Conservation (phyloP, 805 yeast genomes). For the Pichia cabralensis region DNA sequence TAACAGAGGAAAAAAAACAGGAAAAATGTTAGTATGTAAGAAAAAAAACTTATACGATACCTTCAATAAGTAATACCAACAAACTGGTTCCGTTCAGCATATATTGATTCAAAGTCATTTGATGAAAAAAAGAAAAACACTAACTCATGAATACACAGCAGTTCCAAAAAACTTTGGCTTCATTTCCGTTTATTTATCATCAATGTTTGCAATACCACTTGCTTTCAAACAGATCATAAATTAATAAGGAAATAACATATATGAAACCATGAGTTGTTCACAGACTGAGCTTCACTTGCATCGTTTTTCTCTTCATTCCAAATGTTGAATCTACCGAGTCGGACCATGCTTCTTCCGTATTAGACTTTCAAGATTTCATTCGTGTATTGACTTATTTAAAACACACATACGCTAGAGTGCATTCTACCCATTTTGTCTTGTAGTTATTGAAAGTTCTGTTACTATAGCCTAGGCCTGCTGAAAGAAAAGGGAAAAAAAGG, state of each 20-base stretch:
- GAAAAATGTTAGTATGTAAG: constrained; percentile 25
- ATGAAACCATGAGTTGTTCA: too few species aligned
- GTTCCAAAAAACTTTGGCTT: too few species aligned
- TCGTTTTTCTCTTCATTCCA: too few species aligned
- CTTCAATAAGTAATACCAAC: constrained; percentile 19
- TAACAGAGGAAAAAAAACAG: too few species aligned
- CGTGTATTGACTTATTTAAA: constrained; percentile 5
- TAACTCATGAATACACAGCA: too few species aligned
- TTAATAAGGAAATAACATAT: too few species aligned
- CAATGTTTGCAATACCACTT: constrained; percentile 5
- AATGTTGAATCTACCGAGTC: constrained; percentile 22
- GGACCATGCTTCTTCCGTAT: constrained; percentile 25
- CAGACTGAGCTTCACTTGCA: too few species aligned
- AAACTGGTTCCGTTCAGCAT: constrained; percentile 47
- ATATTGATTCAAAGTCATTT: not conserved
- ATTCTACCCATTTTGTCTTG: constrained; percentile 92
- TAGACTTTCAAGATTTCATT: constrained; percentile 9
- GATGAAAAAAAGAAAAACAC: too few species aligned
- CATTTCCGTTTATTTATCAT: too few species aligned
- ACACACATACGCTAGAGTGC: constrained; percentile 89
- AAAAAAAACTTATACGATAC: constrained; percentile 17
- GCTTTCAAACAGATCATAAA: too few species aligned
- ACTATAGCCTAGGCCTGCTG: constrained; percentile 9
- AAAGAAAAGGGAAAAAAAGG: not conserved
- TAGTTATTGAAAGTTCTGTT: constrained; percentile 3